phyloP scores from a whole-genome alignment of 2,329 filamentous ascomycete genomes.

The Mycocentrospora acerina region DNA sequence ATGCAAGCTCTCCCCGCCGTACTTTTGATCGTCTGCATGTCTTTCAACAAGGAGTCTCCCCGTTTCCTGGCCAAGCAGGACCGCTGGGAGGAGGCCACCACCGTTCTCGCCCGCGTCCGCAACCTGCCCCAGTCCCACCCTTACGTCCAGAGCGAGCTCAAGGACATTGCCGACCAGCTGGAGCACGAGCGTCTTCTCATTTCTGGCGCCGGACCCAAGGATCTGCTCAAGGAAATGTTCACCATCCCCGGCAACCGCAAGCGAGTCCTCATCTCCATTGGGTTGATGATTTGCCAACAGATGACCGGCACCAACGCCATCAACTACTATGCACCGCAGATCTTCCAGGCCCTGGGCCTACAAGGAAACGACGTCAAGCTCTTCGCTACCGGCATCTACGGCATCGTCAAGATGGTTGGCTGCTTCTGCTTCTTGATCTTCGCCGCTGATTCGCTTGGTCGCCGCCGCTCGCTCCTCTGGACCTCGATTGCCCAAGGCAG shows the following conservation, averaged over 20 bases:
- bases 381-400: slow-evolving; percentile 74
- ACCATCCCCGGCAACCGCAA: slow-evolving; percentile 56
- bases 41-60: slow-evolving; percentile 65
- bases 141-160: slow-evolving; percentile 41
- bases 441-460: slow-evolving; percentile 68
- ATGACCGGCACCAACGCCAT: slow-evolving; percentile 61
- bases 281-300: slow-evolving; percentile 67
- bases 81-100: slow-evolving; percentile 65
- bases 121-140: slow-evolving; percentile 46
- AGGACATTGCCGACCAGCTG: slow-evolving; percentile 42
- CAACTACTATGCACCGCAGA: slow-evolving; percentile 69
- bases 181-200: slow-evolving; percentile 60
- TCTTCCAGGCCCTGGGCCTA: slow-evolving; percentile 68
- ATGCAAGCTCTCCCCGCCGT: slow-evolving; percentile 66
- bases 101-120: slow-evolving; percentile 59
- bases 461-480: slow-evolving; percentile 63
- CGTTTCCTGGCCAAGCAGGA: slow-evolving; percentile 69
- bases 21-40: slow-evolving; percentile 62
- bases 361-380: slow-evolving; percentile 58
- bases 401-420: slow-evolving; percentile 67
- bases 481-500: slow-evolving; percentile 63
- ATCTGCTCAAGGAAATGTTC: slow-evolving; percentile 48
- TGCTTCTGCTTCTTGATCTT: slow-evolving; percentile 67
- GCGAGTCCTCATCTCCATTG: slow-evolving; percentile 65
- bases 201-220: slow-evolving; percentile 49